Evolutionary conservation across 2,329 filamentous ascomycete genomes (phyloP), one percentile per base, ranked within the genome.

Genomic region (Aureobasidium melanogenum): DNA sequence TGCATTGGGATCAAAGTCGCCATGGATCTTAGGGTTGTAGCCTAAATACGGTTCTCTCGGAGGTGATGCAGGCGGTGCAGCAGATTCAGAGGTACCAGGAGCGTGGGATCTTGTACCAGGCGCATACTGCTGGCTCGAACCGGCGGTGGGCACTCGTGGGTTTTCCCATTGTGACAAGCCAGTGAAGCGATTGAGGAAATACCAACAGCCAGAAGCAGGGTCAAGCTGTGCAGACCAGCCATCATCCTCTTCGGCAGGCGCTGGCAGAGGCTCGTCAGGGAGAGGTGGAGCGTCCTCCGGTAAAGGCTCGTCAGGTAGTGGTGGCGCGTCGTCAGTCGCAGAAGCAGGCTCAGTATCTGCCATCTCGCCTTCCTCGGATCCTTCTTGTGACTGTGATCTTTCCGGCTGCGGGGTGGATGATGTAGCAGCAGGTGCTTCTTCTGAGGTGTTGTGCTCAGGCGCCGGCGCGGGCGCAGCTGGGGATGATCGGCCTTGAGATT

Each of bases 11-110:
- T 99, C 94, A 78, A 97, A 99, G 76, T 92, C 88, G 67, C 94
- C 94, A 73, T 99, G 94, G 48, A 99, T 93, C 26, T 91, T 89
- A 1, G 94, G 94, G 71, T 97, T 96, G 77, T 99, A 99, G 64
- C 93, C 91, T 62, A 87, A 87, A 5, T 81, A 82, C 24, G 83
- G 76, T 60, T 75, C 66, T 66, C 71, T 71, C 64, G 67, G 67
- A 50, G 63, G 64, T 32, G 54, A 28, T 4, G 59, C 30, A 41
- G 48, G 59, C 9, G 48, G 30, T n/a, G 48, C 50, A 19, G 55
- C 51, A 44, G 48, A 26, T 52, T 61, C 41, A 38, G 57, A 39
- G 22, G 46, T 61, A 8, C 52, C 55, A 54, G 64, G 58, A 10
- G 59, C 60, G n/a, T 61, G 34, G 30, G 57, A 46, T 32, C 47